phyloP scores from a whole-genome alignment of 495 filamentous ascomycete genomes.

The Xylaria palmicola region DNA sequence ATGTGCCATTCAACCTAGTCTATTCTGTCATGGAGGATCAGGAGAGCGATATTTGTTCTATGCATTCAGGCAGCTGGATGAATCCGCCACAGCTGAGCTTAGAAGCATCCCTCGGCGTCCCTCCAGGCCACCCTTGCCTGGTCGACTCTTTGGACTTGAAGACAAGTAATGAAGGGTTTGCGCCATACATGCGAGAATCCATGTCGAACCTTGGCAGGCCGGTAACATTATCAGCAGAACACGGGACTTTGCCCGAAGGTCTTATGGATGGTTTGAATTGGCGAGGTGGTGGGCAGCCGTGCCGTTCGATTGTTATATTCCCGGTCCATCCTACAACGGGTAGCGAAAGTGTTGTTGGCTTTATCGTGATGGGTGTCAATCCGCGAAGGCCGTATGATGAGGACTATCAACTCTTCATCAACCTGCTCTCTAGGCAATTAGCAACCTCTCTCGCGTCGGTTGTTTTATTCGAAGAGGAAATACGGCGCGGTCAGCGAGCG shows the following conservation, averaged over 20 bases:
- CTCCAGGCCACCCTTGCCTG: conserved; percentile 55
- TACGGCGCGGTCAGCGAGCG: conserved; percentile 62
- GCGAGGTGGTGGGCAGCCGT: conserved; percentile 63
- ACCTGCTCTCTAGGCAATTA: conserved; percentile 66
- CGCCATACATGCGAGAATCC: conserved; percentile 63
- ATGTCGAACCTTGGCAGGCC: conserved; percentile 57
- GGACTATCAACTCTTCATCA: conserved; percentile 68
- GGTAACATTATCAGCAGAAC: conserved; percentile 56
- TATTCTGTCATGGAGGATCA: conserved; percentile 60
- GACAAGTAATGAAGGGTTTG: conserved; percentile 61
- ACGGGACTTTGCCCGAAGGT: conserved; percentile 56
- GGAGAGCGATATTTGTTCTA: conserved; percentile 61
- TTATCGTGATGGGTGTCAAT: conserved; percentile 68
- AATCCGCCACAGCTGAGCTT: conserved; percentile 56
- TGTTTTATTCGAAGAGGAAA: conserved; percentile 72
- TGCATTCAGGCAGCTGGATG: conserved; percentile 57
- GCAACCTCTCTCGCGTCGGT: conserved; percentile 71
- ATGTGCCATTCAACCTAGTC: conserved; percentile 63
- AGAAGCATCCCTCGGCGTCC: conserved; percentile 64
- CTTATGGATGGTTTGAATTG: conserved; percentile 61
- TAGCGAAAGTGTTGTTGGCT: conserved; percentile 60
- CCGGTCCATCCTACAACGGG: conserved; percentile 68
- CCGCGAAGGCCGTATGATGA: conserved; percentile 67
- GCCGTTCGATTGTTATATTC: conserved; percentile 64
- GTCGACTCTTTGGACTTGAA: conserved; percentile 57